Evolutionary conservation across 768 basidiomycete species (phyloP), one percentile per base, ranked within the genome.

Genomic region (Phylloporus sp.): DNA sequence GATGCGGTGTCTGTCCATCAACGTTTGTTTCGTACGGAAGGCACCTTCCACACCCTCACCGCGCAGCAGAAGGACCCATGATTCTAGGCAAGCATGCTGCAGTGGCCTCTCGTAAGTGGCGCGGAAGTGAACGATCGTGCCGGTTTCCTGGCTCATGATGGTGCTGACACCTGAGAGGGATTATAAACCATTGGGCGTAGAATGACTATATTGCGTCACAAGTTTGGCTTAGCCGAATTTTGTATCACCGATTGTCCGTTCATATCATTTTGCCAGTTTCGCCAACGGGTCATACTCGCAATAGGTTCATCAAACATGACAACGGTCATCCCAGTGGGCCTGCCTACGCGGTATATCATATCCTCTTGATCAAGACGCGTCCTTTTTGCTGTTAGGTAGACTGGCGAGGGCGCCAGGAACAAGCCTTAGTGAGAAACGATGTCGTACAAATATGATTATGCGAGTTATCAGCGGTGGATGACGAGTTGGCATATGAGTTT

Each of bases 21-120:
- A 54, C 39, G 53, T 66, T 66, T 18, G 22, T 50, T 54, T 51
- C 44, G 59, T 67, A 56, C 61, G 65, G 57, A 57, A 57, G 59
- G 54, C 52, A 35, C 50, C 56, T 47, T 59, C 57, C 62, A 49
- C 45, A 52, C 47, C 50, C n/a, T 54, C 55, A 40, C 35, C 31
- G 45, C 57, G 57, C 55, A 59, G 53, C 49, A 43, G 35, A 52
- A 56, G 57, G 51, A 22, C 35, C 46, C 45, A 57, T 44, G 46
- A 49, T 47, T 57, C 27, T 39, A 52, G 51, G 49, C 54, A 61
- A 53, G 42, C 64, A 64, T 50, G 54, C 52, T 42, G 64, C 54
- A 53, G 55, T 48, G 53, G 45, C 31, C 44, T 66, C 44, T 61
- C 63, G 63, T 65, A 65, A 65, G 63, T 67, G 63, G 63, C 62